Percentiles rank a stretch among this genome's conserved stretches.
These are phyloP conservation scores for Gymnopilus junonius DNA, from an alignment of 768 basidiomycete species.

Conservation along the genomic window DNA sequence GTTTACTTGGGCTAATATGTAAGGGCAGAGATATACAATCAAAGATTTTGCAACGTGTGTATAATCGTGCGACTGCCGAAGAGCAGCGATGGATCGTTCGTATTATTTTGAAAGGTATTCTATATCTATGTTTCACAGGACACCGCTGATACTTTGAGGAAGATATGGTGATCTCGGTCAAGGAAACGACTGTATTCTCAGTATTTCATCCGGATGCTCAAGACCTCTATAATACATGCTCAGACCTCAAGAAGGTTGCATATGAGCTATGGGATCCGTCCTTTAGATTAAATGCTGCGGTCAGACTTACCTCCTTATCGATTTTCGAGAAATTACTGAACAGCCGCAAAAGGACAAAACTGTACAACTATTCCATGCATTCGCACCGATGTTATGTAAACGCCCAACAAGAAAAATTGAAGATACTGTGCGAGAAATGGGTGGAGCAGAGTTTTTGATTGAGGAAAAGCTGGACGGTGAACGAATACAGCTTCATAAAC, in stretches of 20 bases:
- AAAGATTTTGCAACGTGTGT: constrained; percentile 75
- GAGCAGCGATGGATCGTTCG: constrained; percentile 97
- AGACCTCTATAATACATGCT: constrained; percentile 94
- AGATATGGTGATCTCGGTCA: constrained; percentile 93
- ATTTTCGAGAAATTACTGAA: not conserved
- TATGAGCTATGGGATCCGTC: constrained; percentile 86
- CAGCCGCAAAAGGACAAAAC: constrained; percentile 67
- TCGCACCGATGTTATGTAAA: constrained; percentile 95
- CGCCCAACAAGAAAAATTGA: constrained; percentile 82
- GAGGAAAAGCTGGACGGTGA: constrained; percentile 99
- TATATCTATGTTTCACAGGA: not conserved
- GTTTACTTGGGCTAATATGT: constrained; percentile 13
- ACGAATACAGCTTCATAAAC: constrained; percentile 93
- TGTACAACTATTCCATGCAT: constrained; percentile 82
- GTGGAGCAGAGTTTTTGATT: constrained; percentile 77
- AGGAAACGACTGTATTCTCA: constrained; percentile 90
- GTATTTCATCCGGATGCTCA: constrained; percentile 95
- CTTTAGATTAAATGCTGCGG: constrained; percentile 65
- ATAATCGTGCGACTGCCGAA: constrained; percentile 78
- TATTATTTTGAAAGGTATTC: constrained; percentile 89
- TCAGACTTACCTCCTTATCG: constrained; percentile 20
- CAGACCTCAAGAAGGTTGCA: constrained; percentile 91
- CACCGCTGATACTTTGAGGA: not conserved
- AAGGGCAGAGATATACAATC: constrained; percentile 69
- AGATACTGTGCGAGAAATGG: constrained; percentile 86